Evolutionary conservation across 495 filamentous ascomycete genomes (phyloP).

Genomic region (Apodospora peruviana): DNA sequence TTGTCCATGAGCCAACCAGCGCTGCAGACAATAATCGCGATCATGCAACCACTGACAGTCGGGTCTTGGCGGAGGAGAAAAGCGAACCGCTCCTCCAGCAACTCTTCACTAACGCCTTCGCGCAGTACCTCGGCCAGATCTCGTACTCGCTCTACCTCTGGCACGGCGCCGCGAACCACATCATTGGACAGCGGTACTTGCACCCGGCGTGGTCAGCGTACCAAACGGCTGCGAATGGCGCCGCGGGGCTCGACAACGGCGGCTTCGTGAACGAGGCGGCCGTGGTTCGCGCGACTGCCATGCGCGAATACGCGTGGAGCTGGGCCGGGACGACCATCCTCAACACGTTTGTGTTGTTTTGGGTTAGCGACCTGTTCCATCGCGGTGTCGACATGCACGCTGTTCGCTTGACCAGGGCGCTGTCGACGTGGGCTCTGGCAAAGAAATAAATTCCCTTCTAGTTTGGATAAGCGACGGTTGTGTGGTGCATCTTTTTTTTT

Average conservation of each 20-base stretch:
- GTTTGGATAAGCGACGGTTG: too few species aligned
- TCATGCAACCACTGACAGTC: neutral
- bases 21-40: too few species aligned
- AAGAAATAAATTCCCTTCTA: neutral
- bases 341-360: conserved; percentile 4
- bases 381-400: neutral
- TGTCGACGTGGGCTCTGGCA: conserved; percentile 2
- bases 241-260: neutral
- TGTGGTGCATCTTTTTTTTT: neutral
- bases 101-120: conserved; percentile 1
- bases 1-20: too few species aligned
- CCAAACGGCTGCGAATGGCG: neutral
- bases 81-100: conserved; percentile 1
- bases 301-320: neutral
- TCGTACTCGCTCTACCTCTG: conserved; percentile 9
- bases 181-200: conserved; percentile 1
- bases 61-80: neutral
- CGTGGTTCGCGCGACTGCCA: neutral
- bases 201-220: neutral
- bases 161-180: conserved; percentile 4
- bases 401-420: neutral
- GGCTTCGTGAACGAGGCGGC: neutral
- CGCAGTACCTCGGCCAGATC: conserved; percentile 11
- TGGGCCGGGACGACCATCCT: neutral
- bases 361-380: conserved; percentile 6